Percentiles rank a stretch among this genome's conserved stretches.
Evolutionary conservation across 768 basidiomycete genomes (phyloP).

Genomic region (Rhodotorula taiwanensis): DNA sequence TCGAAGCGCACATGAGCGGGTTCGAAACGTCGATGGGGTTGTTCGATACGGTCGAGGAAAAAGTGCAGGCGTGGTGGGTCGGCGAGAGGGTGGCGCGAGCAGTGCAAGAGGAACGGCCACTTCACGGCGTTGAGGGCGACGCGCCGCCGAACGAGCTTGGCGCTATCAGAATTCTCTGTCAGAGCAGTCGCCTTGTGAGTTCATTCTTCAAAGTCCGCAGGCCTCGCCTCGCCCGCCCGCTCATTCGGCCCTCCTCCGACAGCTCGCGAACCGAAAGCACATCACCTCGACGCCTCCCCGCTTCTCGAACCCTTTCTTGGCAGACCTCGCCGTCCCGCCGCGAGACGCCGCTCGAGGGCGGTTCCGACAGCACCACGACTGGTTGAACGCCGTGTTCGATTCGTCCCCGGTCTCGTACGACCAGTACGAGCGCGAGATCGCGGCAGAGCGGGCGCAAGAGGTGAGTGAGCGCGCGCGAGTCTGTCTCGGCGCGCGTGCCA

Average conservation of each 20-base stretch:
- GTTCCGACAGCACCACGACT: constrained; percentile 15
- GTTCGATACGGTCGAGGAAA: not conserved
- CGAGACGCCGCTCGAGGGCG: not conserved
- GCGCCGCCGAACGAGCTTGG: too few species aligned
- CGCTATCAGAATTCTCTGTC: not conserved
- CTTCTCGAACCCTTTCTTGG: constrained; percentile 20
- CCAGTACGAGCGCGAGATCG: not conserved
- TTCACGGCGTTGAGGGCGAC: too few species aligned
- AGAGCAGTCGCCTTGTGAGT: constrained; percentile 1
- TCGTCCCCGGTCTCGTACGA: not conserved
- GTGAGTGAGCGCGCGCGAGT: too few species aligned
- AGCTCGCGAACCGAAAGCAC: too few species aligned
- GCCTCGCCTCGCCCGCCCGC: too few species aligned
- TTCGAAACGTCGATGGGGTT: constrained; percentile 16
- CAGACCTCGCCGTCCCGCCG: not conserved
- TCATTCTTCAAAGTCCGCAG: too few species aligned
- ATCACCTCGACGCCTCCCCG: too few species aligned
- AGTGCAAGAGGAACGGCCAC: not conserved
- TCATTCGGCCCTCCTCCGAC: too few species aligned
- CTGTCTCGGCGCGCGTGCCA: too few species aligned
- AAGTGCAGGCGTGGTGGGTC: constrained; percentile 17
- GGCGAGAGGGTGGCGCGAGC: not conserved
- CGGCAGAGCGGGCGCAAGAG: not conserved
- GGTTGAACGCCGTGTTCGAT: not conserved
- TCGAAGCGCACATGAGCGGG: constrained; percentile 22